These are phyloP conservation scores for Trypanosoma melophagium DNA, from an alignment of 208 protist species.

Conservation along the genomic window DNA sequence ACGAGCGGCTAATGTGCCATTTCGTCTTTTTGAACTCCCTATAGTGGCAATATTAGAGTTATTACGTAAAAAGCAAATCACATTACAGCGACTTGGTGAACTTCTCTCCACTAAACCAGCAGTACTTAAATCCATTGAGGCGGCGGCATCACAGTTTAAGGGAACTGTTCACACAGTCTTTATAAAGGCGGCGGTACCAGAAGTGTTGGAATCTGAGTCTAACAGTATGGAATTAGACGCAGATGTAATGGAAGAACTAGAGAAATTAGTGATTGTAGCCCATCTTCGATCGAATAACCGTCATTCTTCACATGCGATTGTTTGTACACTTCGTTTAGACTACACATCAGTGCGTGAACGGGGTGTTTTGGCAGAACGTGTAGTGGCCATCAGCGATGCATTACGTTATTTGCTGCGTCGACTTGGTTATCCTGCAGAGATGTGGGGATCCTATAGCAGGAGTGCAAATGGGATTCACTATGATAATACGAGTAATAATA, in stretches of 20 bases:
- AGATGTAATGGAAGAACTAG: constrained; percentile 41
- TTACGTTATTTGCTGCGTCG: constrained; percentile 53
- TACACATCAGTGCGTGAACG: constrained; percentile 7
- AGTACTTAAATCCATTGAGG: neutral
- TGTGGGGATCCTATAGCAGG: neutral
- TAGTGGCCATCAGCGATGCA: constrained; percentile 57
- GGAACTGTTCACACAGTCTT: constrained; percentile 15
- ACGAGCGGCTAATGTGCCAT: neutral
- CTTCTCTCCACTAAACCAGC: neutral
- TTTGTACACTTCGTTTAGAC: constrained; percentile 5
- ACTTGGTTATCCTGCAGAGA: constrained; percentile 12
- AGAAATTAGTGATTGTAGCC: constrained; percentile 39
- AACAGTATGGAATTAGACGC: constrained; percentile 38
- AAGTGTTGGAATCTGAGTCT: neutral
- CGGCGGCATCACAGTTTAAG: too few species aligned
- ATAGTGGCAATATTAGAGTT: constrained; percentile 19
- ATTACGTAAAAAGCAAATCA: constrained; percentile 9
- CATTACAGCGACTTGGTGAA: constrained; percentile 9
- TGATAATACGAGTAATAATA: too few species aligned
- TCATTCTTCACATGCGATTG: neutral
- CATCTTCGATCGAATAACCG: neutral
- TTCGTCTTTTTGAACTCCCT: constrained; percentile 19
- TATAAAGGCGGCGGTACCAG: constrained; percentile 9
- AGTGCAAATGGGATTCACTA: too few species aligned
- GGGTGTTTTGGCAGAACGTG: constrained; percentile 33